Evolutionary conservation across 176 grass and related monocot species (phyloP), one percentile per base, ranked within the genome.

Genomic region (Triticum timopheevii): DNA sequence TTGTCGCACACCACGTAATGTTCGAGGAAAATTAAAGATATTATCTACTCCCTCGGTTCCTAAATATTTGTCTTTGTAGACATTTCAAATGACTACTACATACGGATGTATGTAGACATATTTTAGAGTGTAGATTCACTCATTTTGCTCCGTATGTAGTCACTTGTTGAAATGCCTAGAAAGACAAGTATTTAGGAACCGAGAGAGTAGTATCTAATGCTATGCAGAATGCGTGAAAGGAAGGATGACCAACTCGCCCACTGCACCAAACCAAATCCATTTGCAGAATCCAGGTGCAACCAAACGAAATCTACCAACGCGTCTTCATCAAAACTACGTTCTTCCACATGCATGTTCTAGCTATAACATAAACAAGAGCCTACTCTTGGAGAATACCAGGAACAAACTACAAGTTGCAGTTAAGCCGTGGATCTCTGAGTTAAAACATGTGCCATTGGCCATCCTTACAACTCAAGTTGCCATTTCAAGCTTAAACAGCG

Each of bases 241-340:
- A 39, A 83, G 58, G 22, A 52, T 22, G 69, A 8, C 30, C 85
- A 85, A 81, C 69, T 81, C 25, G 63, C 35, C 76, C 69, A 56
- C 82, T 23, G n/a, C 17, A 77, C n/a, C 69, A 4, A 52, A 76
- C 36, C 6, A 80, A 84, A 85, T 54, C 86, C 62, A 0, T 81
- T 70, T 69, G 82, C 82, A 85, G 52, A 91, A 84, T 52, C 85
- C n/a, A 69, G 68, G 81, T 62, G 59, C 85, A 61, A 45, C 38
- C 2, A 81, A 81, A 81, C 38, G 4, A 77, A 77, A 76, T 88
- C 69, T 24, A 88, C 36, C 69, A 34, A 52, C 39, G 70, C 16
- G 47, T 23, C 38, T 69, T 81, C 49, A 76, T 30, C 52, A 25
- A 71, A 64, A 52, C 1, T 1, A 9, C 63, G 76, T 68, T 10